Evolutionary conservation across 148 eudicot species (phyloP).

Genomic region (Salicornia ramosissima): DNA sequence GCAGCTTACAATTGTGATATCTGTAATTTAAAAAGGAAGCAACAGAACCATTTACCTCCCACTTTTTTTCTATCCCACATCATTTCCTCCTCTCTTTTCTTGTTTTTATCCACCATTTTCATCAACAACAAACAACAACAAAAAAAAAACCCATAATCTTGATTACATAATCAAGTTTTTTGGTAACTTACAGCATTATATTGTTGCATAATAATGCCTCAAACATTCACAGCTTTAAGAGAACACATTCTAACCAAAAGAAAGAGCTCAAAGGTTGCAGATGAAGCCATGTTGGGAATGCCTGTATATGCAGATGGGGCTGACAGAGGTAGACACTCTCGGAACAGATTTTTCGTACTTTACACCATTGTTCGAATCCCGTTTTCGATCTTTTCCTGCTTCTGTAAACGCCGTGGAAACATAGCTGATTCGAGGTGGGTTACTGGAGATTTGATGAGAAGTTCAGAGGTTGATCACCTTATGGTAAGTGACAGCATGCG

Average conservation of each 20-base stretch:
- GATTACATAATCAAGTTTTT: background rate
- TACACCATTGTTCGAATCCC: slow-evolving; percentile 41
- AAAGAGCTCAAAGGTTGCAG: slow-evolving; percentile 55
- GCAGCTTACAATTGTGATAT: background rate
- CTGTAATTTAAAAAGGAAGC: background rate
- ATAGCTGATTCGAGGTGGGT: slow-evolving; percentile 56
- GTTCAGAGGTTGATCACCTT: slow-evolving; percentile 58
- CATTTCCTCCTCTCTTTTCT: background rate
- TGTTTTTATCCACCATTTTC: too few species aligned
- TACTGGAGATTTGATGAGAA: slow-evolving; percentile 43
- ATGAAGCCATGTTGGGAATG: slow-evolving; percentile 45
- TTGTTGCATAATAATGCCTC: slow-evolving; percentile 29
- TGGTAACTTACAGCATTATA: background rate
- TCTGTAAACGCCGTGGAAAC: slow-evolving; percentile 36
- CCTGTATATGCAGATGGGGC: slow-evolving; percentile 21
- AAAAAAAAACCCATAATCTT: background rate
- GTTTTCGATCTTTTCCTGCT: slow-evolving; percentile 48
- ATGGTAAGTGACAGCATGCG: slow-evolving; percentile 76
- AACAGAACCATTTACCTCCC: background rate
- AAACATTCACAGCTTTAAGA: slow-evolving; percentile 31
- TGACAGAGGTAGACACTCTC: slow-evolving; percentile 23
- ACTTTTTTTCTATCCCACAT: background rate
- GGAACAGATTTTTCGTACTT: slow-evolving; percentile 38
- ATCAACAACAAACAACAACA: too few species aligned
- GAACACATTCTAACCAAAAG: slow-evolving; percentile 33